Percentiles rank a stretch among this genome's conserved stretches.
These are phyloP conservation scores for Selenicereus undatus DNA, from an alignment of 148 eudicot genomes.

Conservation along the genomic window DNA sequence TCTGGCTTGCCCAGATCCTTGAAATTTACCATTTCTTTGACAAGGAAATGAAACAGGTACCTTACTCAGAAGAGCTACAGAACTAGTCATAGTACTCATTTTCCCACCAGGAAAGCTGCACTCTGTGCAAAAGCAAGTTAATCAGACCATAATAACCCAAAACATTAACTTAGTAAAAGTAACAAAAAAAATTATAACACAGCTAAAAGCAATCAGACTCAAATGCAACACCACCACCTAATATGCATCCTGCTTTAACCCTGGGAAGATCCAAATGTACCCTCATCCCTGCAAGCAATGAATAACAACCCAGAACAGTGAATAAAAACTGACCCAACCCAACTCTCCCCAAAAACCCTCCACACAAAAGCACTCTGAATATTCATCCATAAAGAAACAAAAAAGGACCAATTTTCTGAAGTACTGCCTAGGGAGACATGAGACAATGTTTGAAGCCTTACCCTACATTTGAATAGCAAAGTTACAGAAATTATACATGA, in stretches of 20 bases:
- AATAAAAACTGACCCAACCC: not conserved
- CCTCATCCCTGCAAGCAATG: not conserved
- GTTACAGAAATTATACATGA: not conserved
- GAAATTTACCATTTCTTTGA: constrained; percentile 42
- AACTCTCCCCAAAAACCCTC: not conserved
- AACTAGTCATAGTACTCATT: not conserved
- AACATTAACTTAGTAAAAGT: not conserved
- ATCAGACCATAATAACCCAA: not conserved
- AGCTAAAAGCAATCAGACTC: not conserved
- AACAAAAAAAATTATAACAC: not conserved
- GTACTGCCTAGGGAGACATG: not conserved
- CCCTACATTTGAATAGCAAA: not conserved
- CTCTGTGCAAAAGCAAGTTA: not conserved
- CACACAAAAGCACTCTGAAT: not conserved
- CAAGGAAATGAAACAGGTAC: constrained; percentile 49
- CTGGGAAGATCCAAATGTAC: no score
- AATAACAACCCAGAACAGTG: not conserved
- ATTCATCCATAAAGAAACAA: not conserved
- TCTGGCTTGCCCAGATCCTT: constrained; percentile 44
- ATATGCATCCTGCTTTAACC: no score
- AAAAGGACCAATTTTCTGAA: not conserved
- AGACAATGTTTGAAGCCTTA: not conserved
- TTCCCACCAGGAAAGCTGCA: not conserved
- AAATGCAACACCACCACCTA: not conserved
- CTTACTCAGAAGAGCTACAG: constrained; percentile 23